Evolutionary conservation across 805 yeast genomes (phyloP), one percentile per base, ranked within the genome.

Genomic region (Starmerella bombicola): DNA sequence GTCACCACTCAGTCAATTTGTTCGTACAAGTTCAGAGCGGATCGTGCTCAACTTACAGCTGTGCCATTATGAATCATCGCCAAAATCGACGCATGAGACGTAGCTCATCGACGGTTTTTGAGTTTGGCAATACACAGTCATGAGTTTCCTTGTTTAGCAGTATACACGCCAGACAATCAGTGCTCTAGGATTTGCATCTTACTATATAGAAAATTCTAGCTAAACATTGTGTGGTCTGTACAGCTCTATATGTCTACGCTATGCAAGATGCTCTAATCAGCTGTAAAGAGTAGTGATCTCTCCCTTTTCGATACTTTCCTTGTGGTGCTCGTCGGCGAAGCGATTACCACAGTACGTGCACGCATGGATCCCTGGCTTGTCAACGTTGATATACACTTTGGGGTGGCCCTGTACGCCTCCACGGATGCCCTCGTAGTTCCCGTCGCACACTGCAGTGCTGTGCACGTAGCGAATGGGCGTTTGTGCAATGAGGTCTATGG

Each of bases 371-470:
- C 75, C 73, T 30, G 83, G 79, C 57, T 74, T 76, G 59, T 82
- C 93, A 56, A 83, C 69, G 60, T 81, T 81, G 61, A 82, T 81
- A 59, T 63, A 82, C 18, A 82, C 74, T 59, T 78, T 79, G 33
- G 94, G 94, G 59, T 82, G 94, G 16, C 94, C 94, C 54, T 73
- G 74, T 17, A 64, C 66, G 9, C 80, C 80, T 30, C 56, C 56
- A 33, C 48, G 52, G 52, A 68, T 75, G 50, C 80, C 77, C 41
- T 54, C 44, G 47, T 45, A 48, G 46, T 62, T 67, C 30, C 94
- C 94, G 53, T 80, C 82, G 59, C 94, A 83, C 15, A 78, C 88
- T 1, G 94, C 94, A 38, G 75, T 60, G 53, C 74, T 69, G 47
- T 68, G 70, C 45, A 82, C 64, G 55, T 70, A 79, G 51, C 73